A percentile compares a stretch with the other conserved stretches of the same genome.
These are phyloP conservation scores for Linderniella brevidens DNA, from an alignment of 257 asterid species.

Conservation along the genomic window DNA sequence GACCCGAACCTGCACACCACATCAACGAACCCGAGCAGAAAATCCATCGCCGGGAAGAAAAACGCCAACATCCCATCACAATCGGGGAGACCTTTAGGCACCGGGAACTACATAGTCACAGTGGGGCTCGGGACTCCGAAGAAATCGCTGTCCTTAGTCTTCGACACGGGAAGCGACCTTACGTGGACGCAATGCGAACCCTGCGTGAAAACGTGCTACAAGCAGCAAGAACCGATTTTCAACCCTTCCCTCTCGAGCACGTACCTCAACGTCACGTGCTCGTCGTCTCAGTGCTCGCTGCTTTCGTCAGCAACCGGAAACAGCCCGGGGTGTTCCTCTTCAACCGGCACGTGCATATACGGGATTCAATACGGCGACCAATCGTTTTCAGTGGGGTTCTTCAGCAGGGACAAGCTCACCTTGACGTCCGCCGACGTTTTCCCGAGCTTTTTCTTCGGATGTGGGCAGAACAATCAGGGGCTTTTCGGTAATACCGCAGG, in stretches of 20 bases:
- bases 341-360: constrained; percentile 29
- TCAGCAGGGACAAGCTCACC: constrained; percentile 34
- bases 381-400: constrained; percentile 42
- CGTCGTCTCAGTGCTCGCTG: constrained; percentile 23
- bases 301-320: constrained; percentile 30
- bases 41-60: constrained; percentile 6
- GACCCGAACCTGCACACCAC: constrained; percentile 5
- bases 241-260: constrained; percentile 34
- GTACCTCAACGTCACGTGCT: constrained; percentile 38
- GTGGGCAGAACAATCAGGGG: constrained; percentile 65
- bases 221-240: constrained; percentile 44
- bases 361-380: constrained; percentile 41
- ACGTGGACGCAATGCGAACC: constrained; percentile 90
- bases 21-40: not conserved
- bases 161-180: constrained; percentile 79
- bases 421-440: constrained; percentile 25
- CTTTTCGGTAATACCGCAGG: constrained; percentile 48
- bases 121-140: constrained; percentile 57
- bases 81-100: constrained; percentile 29
- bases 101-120: constrained; percentile 47
- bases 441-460: constrained; percentile 43
- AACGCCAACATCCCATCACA: constrained; percentile 27
- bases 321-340: constrained; percentile 19
- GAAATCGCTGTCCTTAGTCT: constrained; percentile 21
- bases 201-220: constrained; percentile 31